Percentiles rank a stretch among this genome's conserved stretches.
Evolutionary conservation across 2,329 filamentous ascomycete species (phyloP).

Genomic region (Fusarium subtropicale): DNA sequence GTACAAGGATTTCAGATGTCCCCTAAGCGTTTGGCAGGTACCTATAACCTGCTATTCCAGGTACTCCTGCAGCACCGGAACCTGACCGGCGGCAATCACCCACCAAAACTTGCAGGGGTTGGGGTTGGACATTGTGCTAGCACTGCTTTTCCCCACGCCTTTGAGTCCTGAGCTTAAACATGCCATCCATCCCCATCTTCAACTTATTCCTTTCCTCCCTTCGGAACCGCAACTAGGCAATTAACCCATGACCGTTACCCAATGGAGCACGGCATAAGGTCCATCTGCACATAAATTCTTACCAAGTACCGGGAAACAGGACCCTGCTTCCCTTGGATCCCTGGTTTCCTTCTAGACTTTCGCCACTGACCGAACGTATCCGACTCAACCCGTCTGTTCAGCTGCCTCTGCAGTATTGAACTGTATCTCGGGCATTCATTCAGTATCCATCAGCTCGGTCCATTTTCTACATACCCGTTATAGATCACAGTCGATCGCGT

Average conservation of each 20-base stretch:
- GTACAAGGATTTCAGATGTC: slow-evolving; percentile 4
- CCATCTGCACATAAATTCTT: neutral
- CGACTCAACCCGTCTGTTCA: slow-evolving; percentile 35
- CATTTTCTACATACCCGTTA: neutral
- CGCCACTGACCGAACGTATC: slow-evolving; percentile 38
- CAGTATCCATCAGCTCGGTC: neutral
- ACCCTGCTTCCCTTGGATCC: slow-evolving; percentile 21
- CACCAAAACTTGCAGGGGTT: neutral
- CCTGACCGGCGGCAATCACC: slow-evolving; percentile 7
- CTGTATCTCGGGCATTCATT: neutral
- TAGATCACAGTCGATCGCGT: neutral
- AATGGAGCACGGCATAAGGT: slow-evolving; percentile 16
- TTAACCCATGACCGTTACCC: neutral
- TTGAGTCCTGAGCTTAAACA: slow-evolving; percentile 22
- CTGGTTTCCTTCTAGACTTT: slow-evolving; percentile 11
- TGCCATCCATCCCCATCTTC: slow-evolving; percentile 32
- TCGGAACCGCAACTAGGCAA: slow-evolving; percentile 36
- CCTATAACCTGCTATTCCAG: too few species aligned
- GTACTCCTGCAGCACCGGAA: slow-evolving; percentile 23
- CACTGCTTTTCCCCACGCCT: slow-evolving; percentile 20
- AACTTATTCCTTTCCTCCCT: slow-evolving; percentile 22
- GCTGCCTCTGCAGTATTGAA: neutral
- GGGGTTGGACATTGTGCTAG: neutral
- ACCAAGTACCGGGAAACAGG: slow-evolving; percentile 28
- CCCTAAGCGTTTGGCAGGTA: slow-evolving; percentile 13